Evolutionary conservation across 2,329 filamentous ascomycete genomes (phyloP).

Genomic region (Aspergillus sp.): DNA sequence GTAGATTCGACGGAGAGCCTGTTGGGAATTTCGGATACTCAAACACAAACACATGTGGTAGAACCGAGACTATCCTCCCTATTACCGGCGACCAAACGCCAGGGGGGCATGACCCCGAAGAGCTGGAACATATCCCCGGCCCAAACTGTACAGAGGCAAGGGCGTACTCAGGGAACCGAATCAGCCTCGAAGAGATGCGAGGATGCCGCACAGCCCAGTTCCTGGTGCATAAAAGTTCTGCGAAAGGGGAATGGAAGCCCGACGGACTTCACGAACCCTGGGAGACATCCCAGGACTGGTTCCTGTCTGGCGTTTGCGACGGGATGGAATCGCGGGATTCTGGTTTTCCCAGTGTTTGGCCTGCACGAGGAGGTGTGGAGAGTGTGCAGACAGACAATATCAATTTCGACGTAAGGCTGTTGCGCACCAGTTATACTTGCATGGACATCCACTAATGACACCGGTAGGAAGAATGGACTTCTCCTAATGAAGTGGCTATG

Average conservation of each 20-base stretch:
- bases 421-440: neutral
- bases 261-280: neutral
- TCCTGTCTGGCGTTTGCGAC: neutral
- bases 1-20: neutral
- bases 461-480: too few relatives aligned
- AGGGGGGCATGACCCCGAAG: neutral
- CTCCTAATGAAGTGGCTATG: constrained; percentile 1
- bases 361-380: neutral
- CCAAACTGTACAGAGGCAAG: neutral
- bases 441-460: neutral
- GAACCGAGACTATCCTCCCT: neutral
- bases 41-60: neutral
- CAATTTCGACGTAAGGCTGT: neutral
- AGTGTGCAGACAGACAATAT: neutral
- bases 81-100: neutral
- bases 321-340: neutral
- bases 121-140: neutral
- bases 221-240: constrained; percentile 10
- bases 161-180: neutral
- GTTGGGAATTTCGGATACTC: neutral
- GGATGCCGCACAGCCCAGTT: constrained; percentile 18
- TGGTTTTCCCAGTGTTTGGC: neutral
- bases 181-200: constrained; percentile 16
- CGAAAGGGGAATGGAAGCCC: neutral
- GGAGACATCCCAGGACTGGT: neutral